phyloP scores from a whole-genome alignment of 495 filamentous ascomycete genomes.

The Glarea lozoyensis region DNA sequence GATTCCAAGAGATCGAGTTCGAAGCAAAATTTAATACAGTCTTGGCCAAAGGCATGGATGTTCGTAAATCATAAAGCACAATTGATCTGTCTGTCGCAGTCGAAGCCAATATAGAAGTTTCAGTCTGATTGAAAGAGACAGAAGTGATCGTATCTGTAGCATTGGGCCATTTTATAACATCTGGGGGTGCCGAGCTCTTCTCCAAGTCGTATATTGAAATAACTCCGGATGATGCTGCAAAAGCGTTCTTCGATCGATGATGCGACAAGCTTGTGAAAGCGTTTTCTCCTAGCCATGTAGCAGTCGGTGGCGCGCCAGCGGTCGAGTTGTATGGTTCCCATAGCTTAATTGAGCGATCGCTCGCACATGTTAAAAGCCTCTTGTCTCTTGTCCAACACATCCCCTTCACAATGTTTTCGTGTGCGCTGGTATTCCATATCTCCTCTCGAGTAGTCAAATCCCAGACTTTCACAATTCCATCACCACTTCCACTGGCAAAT shows the following conservation, averaged over 20 bases:
- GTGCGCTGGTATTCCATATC: slow-evolving; percentile 67
- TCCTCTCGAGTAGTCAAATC: slow-evolving; percentile 72
- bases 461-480: slow-evolving; percentile 93
- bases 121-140: slow-evolving; percentile 84
- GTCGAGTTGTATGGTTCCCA: slow-evolving; percentile 79
- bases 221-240: slow-evolving; percentile 68
- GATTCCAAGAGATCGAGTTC: slow-evolving; percentile 89
- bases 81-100: slow-evolving; percentile 77
- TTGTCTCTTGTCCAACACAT: slow-evolving; percentile 78
- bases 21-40: slow-evolving; percentile 69
- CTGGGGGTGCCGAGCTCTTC: slow-evolving; percentile 62
- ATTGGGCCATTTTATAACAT: slow-evolving; percentile 80
- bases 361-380: slow-evolving; percentile 83
- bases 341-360: slow-evolving; percentile 78
- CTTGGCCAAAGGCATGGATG: slow-evolving; percentile 71
- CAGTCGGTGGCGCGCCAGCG: slow-evolving; percentile 51
- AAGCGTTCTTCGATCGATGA: slow-evolving; percentile 63
- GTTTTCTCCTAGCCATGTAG: slow-evolving; percentile 72
- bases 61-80: slow-evolving; percentile 84
- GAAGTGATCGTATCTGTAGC: slow-evolving; percentile 85
- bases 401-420: slow-evolving; percentile 76
- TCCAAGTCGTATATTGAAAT: slow-evolving; percentile 85
- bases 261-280: slow-evolving; percentile 81
- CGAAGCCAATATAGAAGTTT: slow-evolving; percentile 83
- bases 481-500: slow-evolving; percentile 72